A percentile compares a stretch with the other conserved stretches of the same genome.
phyloP scores from a whole-genome alignment of 2,329 filamentous ascomycete species.

The Phyllosticta citriasiana region DNA sequence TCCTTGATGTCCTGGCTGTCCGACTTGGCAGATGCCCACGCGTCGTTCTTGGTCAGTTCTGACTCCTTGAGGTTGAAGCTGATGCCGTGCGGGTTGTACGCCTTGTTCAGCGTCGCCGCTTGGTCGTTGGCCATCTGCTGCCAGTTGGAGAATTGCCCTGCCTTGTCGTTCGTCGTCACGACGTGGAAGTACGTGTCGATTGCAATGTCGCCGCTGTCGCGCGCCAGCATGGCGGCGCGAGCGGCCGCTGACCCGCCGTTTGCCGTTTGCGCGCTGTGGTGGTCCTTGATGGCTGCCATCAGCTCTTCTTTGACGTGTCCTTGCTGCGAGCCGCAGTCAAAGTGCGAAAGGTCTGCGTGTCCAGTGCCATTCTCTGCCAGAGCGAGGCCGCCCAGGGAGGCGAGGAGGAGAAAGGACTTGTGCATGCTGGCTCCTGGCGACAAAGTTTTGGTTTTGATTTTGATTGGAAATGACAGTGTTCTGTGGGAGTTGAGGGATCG shows the following conservation, averaged over 20 bases:
- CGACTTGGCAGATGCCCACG: conserved; percentile 41
- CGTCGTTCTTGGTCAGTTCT: conserved; percentile 43
- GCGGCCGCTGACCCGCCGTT: conserved; percentile 19
- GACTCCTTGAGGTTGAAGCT: conserved; percentile 40
- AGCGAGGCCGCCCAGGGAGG: conserved; percentile 19
- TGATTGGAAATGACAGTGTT: conserved; percentile 1
- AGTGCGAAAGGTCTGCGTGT: conserved; percentile 21
- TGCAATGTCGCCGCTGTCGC: conserved; percentile 22
- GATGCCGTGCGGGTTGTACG: conserved; percentile 42
- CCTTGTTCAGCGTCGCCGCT: conserved; percentile 29
- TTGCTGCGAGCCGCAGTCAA: conserved; percentile 34
- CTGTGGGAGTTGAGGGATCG: neutral
- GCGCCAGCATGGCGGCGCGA: conserved; percentile 17
- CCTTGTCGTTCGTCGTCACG: conserved; percentile 27
- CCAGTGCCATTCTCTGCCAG: conserved; percentile 11
- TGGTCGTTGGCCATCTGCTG: conserved; percentile 29
- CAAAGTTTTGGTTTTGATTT: neutral
- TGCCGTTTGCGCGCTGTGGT: conserved; percentile 18
- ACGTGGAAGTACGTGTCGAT: conserved; percentile 38
- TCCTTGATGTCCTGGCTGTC: conserved; percentile 34
- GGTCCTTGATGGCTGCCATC: conserved; percentile 26
- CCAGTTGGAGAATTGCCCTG: conserved; percentile 28
- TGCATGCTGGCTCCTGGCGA: conserved; percentile 15
- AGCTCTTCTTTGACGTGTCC: conserved; percentile 29
- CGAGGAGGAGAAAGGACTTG: conserved; percentile 23